Evolutionary conservation across 805 yeast species (phyloP).

Genomic region (Pichia paraexigua): DNA sequence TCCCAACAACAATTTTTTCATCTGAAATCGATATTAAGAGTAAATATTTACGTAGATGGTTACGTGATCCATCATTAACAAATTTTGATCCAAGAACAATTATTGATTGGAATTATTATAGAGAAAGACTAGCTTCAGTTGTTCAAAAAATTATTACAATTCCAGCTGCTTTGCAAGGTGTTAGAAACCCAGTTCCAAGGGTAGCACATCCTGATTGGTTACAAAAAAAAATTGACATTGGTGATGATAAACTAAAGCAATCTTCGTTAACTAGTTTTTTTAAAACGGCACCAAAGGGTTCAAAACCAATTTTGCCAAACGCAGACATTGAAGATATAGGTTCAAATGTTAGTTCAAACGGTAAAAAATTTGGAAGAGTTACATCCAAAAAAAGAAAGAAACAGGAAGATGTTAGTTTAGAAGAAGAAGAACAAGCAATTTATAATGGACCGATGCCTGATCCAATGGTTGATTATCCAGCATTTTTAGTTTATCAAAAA

Average conservation of each 20-base stretch:
- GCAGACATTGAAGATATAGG: constrained; percentile 57
- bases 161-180: constrained; percentile 91
- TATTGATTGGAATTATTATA: constrained; percentile 89
- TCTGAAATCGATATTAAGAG: constrained; percentile 67
- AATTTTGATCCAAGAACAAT: constrained; percentile 83
- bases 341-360: constrained; percentile 20
- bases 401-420: constrained; percentile 27
- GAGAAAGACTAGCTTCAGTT: constrained; percentile 85
- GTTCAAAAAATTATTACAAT: constrained; percentile 91
- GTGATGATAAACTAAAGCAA: constrained; percentile 67
- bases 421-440: constrained; percentile 40
- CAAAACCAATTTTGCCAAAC: constrained; percentile 28
- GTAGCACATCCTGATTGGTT: constrained; percentile 95
- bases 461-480: constrained; percentile 57
- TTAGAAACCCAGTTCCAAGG: constrained; percentile 88
- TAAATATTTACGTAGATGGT: constrained; percentile 77
- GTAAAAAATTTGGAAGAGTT: constrained; percentile 37
- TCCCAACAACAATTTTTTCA: constrained; percentile 93
- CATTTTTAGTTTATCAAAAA: constrained; percentile 68
- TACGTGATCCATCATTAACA: constrained; percentile 65
- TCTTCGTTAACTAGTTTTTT: constrained; percentile 55
- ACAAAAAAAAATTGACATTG: constrained; percentile 48
- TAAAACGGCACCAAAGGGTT: constrained; percentile 30
- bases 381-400: constrained; percentile 39
- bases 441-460: constrained; percentile 54